phyloP scores from a whole-genome alignment of 2,329 filamentous ascomycete genomes.

The Clonostachys sp. region DNA sequence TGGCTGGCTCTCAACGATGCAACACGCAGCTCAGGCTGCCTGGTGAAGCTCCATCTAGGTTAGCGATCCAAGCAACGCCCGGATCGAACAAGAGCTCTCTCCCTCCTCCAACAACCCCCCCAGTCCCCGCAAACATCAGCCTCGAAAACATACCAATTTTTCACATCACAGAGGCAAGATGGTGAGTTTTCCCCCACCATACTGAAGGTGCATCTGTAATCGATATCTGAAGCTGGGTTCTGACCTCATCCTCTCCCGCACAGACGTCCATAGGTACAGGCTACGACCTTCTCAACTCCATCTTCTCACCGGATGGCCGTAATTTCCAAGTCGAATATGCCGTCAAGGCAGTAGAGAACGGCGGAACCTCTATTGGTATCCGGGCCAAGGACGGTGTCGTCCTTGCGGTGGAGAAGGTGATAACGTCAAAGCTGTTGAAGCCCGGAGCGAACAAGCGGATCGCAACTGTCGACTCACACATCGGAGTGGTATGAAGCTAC shows the following conservation, averaged over 20 bases:
- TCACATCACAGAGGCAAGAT: neutral
- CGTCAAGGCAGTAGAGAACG: constrained; percentile 97
- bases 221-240: constrained; percentile 4
- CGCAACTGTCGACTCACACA: constrained; percentile 86
- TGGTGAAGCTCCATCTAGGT: constrained; percentile 37
- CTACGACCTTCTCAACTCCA: constrained; percentile 98
- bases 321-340: constrained; percentile 99
- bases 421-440: constrained; percentile 93
- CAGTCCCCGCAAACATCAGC: neutral
- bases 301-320: constrained; percentile 97
- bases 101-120: neutral
- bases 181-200: constrained; percentile 7
- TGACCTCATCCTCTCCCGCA: constrained; percentile 2
- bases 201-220: constrained; percentile 5
- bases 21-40: constrained; percentile 3
- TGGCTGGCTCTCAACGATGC: neutral
- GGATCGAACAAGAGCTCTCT: neutral
- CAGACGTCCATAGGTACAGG: constrained; percentile 99
- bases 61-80: too few relatives aligned
- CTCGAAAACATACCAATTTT: neutral
- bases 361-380: constrained; percentile 93
- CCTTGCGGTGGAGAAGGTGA: constrained; percentile 92
- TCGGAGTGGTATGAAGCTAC: constrained; percentile 75
- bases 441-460: constrained; percentile 95
- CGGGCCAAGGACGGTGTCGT: constrained; percentile 96